Base-by-base conservation (phyloP, 2,329 filamentous ascomycete species). In the Hirsutella thompsonii region DNA sequence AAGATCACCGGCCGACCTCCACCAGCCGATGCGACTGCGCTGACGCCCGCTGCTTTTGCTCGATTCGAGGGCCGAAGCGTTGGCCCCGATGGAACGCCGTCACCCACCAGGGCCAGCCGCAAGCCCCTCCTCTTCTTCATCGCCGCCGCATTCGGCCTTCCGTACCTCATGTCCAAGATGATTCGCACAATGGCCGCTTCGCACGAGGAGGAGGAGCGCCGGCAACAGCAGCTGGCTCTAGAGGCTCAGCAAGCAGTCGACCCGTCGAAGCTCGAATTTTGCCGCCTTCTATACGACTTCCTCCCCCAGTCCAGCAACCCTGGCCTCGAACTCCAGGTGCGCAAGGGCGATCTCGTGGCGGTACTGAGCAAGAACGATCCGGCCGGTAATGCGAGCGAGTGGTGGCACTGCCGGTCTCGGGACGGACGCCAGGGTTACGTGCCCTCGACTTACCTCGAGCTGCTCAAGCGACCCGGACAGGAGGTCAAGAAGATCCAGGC, bases 41-140 rank as follows among this genome's bases (percentile, higher is more conserved):
- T 98, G 32, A 98, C 89, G 0, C 89, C 92, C 1, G 80, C 87
- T 20, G 86, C 87, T 42, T 98, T 98, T 60, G 89, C 90, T 32
- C 76, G 76, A 20, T 98, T 98, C 57, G 80, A 89, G 58, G 86
- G 83, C 42, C 81, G 81, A 14, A 64, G 70, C 42, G 42, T 65
- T 54, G 49, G 69, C 47, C 49, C 74, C 68, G 55, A 87, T 50
- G 86, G 84, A 49, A 72, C 76, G 2, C 70, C 81, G 0, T 70
- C 67, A 10, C 70, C 77, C 16, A 67, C 84, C 4, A 81, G 79
- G 52, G 89, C 90, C 16, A 94, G 86, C 56, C 87, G 85, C 59
- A 98, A 96, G 62, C 92, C 92, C 1, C 86, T 98, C 53, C 74
- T 98, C 56, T 90, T 98, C 70, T 98, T 98, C 69, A 69, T 95